These are phyloP conservation scores for Starmerella sp. DNA, from an alignment of 805 yeast species.

Conservation along the genomic window DNA sequence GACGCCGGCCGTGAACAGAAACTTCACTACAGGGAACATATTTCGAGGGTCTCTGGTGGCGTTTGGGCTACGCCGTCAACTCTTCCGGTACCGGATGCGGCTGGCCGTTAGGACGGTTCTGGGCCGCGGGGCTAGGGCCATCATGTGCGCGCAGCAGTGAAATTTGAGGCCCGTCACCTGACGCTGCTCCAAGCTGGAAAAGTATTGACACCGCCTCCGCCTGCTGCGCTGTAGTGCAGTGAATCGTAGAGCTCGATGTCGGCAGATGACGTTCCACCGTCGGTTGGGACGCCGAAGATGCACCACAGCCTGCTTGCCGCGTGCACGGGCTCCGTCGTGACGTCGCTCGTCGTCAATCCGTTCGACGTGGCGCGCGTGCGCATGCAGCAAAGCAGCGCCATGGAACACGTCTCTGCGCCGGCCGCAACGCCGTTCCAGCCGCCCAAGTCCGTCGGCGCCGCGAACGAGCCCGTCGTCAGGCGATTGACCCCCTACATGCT, in stretches of 20 bases:
- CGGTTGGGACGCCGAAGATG: slow-evolving; percentile 1
- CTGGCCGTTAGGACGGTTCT: not conserved
- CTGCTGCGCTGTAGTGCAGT: not conserved
- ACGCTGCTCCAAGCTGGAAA: not conserved
- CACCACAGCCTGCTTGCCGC: slow-evolving; percentile 30
- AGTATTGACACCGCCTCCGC: not conserved
- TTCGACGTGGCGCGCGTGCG: slow-evolving; percentile 37
- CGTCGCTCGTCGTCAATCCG: slow-evolving; percentile 34
- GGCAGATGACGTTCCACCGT: not conserved
- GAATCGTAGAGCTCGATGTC: not conserved
- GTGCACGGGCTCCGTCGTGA: slow-evolving; percentile 34
- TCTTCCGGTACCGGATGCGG: not conserved
- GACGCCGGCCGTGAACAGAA: slow-evolving; percentile 17
- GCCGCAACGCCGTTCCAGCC: not conserved
- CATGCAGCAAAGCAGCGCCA: slow-evolving; percentile 31
- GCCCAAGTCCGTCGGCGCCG: not conserved
- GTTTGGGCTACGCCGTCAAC: not conserved
- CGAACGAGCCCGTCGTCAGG: not conserved
- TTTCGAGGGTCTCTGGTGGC: not conserved
- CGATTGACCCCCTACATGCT: not conserved
- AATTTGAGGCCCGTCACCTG: not conserved
- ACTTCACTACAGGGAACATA: slow-evolving; percentile 19
- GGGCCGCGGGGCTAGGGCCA: too few species aligned
- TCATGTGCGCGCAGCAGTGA: too few species aligned
- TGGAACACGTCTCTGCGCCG: slow-evolving; percentile 8